Percentiles rank a stretch among this genome's conserved stretches.
Evolutionary conservation across 345 rosid genomes (phyloP).

Genomic region (Citrus cavaleriei): DNA sequence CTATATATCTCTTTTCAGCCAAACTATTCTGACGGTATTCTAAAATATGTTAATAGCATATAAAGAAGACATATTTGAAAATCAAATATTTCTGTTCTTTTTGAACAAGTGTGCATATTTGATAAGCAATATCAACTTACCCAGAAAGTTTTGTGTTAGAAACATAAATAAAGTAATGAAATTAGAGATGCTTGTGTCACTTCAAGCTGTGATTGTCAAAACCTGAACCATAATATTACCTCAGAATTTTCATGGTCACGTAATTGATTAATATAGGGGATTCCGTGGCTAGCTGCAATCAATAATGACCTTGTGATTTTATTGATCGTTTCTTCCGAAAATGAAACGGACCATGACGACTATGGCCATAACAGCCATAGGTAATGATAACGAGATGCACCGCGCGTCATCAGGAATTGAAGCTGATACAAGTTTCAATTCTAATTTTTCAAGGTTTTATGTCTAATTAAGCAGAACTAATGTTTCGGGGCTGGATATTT

Average conservation of each 20-base stretch:
- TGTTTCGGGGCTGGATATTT: no score
- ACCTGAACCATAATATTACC: not conserved
- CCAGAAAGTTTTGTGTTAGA: not conserved
- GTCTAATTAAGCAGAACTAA: no score
- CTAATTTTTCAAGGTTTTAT: no score
- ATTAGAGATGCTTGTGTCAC: no score
- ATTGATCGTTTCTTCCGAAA: no score
- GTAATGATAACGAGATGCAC: not conserved
- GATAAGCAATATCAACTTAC: not conserved
- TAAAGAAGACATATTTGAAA: not conserved
- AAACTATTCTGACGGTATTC: not conserved
- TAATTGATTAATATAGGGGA: not conserved
- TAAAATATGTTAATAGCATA: not conserved
- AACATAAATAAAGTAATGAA: no score
- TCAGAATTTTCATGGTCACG: not conserved
- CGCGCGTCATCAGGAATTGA: not conserved
- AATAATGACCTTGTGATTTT: not conserved
- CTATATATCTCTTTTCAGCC: not conserved
- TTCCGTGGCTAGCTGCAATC: not conserved
- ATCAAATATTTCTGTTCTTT: no score
- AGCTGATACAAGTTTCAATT: not conserved
- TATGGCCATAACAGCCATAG: not conserved
- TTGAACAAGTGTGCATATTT: no score
- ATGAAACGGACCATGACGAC: not conserved
- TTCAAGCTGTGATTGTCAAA: not conserved